These are phyloP conservation scores for Blumeriella jaapii DNA, from an alignment of 2,329 filamentous ascomycete genomes.

Conservation along the genomic window DNA sequence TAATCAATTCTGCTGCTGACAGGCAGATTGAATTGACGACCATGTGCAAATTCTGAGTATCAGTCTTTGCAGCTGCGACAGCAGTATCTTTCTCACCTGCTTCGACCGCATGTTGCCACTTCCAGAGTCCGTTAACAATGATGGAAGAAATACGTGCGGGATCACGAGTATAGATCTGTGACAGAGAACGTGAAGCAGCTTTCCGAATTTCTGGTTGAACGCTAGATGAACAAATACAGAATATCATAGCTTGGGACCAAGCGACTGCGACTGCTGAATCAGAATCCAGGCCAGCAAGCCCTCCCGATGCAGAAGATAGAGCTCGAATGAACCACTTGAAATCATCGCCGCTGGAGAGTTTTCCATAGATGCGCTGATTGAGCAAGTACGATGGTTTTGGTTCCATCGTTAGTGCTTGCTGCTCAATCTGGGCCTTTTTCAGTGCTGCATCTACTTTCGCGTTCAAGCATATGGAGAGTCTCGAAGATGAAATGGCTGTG, in stretches of 20 bases:
- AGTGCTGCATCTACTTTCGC: constrained; percentile 44
- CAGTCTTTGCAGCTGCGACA: constrained; percentile 52
- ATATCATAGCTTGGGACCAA: constrained; percentile 84
- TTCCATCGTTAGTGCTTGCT: constrained; percentile 56
- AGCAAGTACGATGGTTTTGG: constrained; percentile 82
- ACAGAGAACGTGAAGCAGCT: constrained; percentile 49
- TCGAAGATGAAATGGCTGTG: constrained; percentile 46
- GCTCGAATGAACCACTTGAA: constrained; percentile 65
- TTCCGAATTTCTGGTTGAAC: constrained; percentile 53
- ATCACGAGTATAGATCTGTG: constrained; percentile 49
- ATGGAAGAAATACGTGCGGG: constrained; percentile 48
- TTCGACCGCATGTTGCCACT: constrained; percentile 59
- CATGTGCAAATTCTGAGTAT: constrained; percentile 50
- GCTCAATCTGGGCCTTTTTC: constrained; percentile 50
- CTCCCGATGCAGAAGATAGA: constrained; percentile 47
- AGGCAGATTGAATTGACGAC: constrained; percentile 53
- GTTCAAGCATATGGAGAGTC: constrained; percentile 40
- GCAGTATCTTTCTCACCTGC: constrained; percentile 68
- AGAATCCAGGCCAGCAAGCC: constrained; percentile 35
- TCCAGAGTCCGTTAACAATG: constrained; percentile 66
- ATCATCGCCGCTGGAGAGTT: constrained; percentile 64
- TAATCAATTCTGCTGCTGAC: constrained; percentile 37
- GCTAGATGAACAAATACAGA: constrained; percentile 52
- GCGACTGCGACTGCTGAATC: constrained; percentile 43
- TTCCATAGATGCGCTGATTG: constrained; percentile 74